phyloP scores from a whole-genome alignment of 495 filamentous ascomycete genomes.

The Platismatia glauca region DNA sequence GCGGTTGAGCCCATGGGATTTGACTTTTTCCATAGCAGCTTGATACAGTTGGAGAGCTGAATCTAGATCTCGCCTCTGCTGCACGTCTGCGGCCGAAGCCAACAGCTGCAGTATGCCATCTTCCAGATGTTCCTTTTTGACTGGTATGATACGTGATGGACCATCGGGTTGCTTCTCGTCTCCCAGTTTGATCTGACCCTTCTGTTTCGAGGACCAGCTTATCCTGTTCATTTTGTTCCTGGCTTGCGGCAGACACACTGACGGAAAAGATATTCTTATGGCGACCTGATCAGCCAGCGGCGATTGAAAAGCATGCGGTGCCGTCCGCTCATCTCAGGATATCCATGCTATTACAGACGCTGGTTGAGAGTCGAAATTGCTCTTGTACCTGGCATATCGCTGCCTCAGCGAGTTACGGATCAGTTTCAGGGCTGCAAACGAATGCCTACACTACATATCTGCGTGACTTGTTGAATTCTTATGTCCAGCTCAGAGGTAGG shows the following conservation, averaged over 20 bases:
- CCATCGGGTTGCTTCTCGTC: conserved; percentile 9
- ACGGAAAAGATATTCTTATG: background rate
- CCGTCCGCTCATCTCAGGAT: background rate
- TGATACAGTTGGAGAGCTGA: conserved; percentile 16
- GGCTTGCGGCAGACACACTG: background rate
- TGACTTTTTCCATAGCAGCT: conserved; percentile 17
- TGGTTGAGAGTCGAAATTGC: background rate
- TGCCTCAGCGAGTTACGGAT: no score
- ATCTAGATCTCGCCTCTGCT: conserved; percentile 16
- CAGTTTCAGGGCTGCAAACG: no score
- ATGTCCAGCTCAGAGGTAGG: background rate
- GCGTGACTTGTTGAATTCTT: no score
- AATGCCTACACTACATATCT: no score
- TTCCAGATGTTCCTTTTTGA: conserved; percentile 15
- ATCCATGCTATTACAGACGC: background rate
- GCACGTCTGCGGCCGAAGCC: conserved; percentile 18
- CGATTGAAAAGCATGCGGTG: background rate
- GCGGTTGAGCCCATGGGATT: conserved; percentile 10
- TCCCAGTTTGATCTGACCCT: conserved; percentile 10
- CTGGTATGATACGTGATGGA: conserved; percentile 7
- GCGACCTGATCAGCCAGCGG: background rate
- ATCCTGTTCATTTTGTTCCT: conserved; percentile 2
- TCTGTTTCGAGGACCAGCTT: conserved; percentile 14
- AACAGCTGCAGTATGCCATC: conserved; percentile 16
- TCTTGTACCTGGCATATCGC: no score